Percentiles rank a stretch among this genome's conserved stretches.
These are phyloP conservation scores for Diaporthe helianthi DNA, from an alignment of 2,329 filamentous ascomycete species.

Conservation along the genomic window DNA sequence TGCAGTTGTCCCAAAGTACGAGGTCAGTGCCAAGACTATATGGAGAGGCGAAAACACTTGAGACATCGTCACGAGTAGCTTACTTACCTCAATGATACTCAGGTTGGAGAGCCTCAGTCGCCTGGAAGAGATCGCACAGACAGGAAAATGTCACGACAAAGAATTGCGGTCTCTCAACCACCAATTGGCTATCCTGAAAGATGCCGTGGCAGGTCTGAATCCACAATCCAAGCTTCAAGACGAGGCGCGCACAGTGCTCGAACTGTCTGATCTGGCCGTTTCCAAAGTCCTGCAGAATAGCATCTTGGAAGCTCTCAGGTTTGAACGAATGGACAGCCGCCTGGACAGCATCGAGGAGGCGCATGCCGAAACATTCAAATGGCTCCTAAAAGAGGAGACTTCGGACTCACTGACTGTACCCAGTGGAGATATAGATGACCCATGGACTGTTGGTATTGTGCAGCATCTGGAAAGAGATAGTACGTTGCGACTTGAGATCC, in stretches of 20 bases:
- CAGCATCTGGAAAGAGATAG: neutral
- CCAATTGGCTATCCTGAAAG: neutral
- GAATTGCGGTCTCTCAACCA: neutral
- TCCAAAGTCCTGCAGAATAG: slow-evolving; percentile 13
- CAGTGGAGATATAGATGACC: neutral
- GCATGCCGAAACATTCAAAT: slow-evolving; percentile 14
- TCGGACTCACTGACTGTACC: neutral
- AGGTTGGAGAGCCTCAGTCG: slow-evolving; percentile 15
- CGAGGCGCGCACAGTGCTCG: slow-evolving; percentile 1
- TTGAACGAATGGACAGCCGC: slow-evolving; percentile 7
- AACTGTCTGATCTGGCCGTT: neutral
- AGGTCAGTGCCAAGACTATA: neutral
- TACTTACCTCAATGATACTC: neutral
- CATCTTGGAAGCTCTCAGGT: neutral
- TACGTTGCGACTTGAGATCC: neutral
- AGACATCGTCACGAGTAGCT: neutral
- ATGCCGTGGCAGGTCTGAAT: neutral
- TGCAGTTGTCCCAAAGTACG: slow-evolving; percentile 13
- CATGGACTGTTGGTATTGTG: neutral
- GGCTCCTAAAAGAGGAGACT: neutral
- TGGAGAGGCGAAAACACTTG: too few relatives aligned
- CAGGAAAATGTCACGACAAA: slow-evolving; percentile 5
- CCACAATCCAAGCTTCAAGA: neutral
- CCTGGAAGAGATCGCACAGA: slow-evolving; percentile 2
- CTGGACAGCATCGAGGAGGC: slow-evolving; percentile 8